These are phyloP conservation scores for Penicillium sp. DNA, from an alignment of 2,329 filamentous ascomycete genomes.

Conservation along the genomic window DNA sequence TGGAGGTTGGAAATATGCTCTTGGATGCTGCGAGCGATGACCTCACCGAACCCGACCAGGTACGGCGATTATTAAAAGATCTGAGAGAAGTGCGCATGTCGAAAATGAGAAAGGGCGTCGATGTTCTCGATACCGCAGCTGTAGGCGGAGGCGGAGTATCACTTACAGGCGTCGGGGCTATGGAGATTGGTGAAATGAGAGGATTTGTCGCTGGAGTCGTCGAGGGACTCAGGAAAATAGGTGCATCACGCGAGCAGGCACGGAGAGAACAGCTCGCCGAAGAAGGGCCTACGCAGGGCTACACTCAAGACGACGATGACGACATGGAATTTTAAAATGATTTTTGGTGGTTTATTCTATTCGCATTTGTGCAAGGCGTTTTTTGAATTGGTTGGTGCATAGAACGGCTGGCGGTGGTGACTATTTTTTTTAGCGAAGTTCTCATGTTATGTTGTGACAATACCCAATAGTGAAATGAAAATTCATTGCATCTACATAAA, in stretches of 20 bases:
- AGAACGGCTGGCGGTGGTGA: constrained; percentile 11
- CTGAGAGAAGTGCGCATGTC: constrained; percentile 82
- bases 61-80: constrained; percentile 72
- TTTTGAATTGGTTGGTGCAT: constrained; percentile 12
- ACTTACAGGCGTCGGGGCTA: constrained; percentile 77
- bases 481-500: constrained; percentile 16
- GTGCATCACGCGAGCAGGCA: constrained; percentile 72
- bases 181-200: constrained; percentile 86
- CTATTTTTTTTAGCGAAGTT: constrained; percentile 18
- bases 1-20: constrained; percentile 83
- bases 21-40: constrained; percentile 83
- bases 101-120: constrained; percentile 75
- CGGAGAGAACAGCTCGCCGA: constrained; percentile 74
- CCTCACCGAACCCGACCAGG: constrained; percentile 67
- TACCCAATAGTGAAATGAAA: constrained; percentile 6
- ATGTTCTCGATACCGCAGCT: constrained; percentile 57
- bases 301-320: constrained; percentile 44
- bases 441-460: neutral
- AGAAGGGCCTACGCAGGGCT: constrained; percentile 52
- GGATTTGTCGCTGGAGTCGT: constrained; percentile 81
- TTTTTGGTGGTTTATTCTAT: constrained; percentile 13
- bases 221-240: constrained; percentile 79
- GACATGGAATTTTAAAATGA: constrained; percentile 50
- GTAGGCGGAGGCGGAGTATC: constrained; percentile 62
- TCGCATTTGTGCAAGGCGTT: constrained; percentile 12